Percentiles rank a stretch among this genome's conserved stretches.
Conservation (phyloP, 2,329 filamentous ascomycete species). For the Bipolaris sorokiniana region DNA sequence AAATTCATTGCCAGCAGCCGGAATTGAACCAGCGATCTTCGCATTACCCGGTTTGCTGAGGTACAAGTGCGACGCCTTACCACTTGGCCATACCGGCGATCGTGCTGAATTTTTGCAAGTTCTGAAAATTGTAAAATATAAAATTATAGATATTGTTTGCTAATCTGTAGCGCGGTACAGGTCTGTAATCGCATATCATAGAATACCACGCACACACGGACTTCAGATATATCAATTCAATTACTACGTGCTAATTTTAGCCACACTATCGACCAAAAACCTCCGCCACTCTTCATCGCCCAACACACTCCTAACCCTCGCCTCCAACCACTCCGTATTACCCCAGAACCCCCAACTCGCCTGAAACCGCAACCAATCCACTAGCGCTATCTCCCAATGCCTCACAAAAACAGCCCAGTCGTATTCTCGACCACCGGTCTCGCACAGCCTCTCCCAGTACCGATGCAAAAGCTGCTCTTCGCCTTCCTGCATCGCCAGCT, state of each 20-base stretch:
- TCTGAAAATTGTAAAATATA: too few relatives aligned
- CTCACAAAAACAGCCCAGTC: conserved; percentile 60
- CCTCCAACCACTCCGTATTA: conserved; percentile 46
- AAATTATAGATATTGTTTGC: background rate
- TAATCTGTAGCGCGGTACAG: too few relatives aligned
- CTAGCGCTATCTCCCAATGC: conserved; percentile 71
- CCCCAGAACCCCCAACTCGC: conserved; percentile 50
- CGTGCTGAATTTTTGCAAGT: too few relatives aligned
- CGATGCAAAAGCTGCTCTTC: conserved; percentile 59
- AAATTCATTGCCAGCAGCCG: too few relatives aligned
- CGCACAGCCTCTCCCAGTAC: conserved; percentile 55
- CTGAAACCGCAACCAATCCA: conserved; percentile 66
- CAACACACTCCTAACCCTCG: conserved; percentile 38
- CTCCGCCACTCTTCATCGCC: conserved; percentile 31
- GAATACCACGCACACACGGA: too few relatives aligned
- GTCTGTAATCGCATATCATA: too few relatives aligned
- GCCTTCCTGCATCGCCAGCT: conserved; percentile 57
- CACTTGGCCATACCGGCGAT: conserved; percentile 26
- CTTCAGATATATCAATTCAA: background rate
- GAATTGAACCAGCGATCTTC: conserved; percentile 21
- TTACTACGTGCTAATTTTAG: conserved; percentile 1
- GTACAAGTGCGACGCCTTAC: conserved; percentile 36
- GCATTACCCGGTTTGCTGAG: conserved; percentile 10
- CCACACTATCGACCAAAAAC: conserved; percentile 19
- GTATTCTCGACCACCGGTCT: conserved; percentile 52